Conservation (phyloP, 371 early-diverging fungal species). For the Rhizopus stolonifer region DNA sequence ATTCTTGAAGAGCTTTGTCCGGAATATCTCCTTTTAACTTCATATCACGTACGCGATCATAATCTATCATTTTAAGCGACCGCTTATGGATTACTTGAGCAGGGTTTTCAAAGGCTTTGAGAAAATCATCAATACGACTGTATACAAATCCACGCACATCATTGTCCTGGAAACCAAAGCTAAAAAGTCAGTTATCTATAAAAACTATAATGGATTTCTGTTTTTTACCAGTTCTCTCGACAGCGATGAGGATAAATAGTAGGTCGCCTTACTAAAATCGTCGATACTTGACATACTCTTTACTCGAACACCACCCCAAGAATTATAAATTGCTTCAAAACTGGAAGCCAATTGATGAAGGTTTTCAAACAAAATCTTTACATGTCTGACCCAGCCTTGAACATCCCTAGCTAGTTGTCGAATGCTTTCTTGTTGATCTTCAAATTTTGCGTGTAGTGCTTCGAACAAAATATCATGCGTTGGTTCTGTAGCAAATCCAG, state of each 20-base stretch:
- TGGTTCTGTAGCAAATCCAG: conserved; percentile 37
- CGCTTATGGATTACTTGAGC: conserved; percentile 76
- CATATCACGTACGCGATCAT: conserved; percentile 63
- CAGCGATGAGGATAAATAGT: conserved; percentile 25
- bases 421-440: conserved; percentile 54
- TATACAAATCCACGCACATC: conserved; percentile 45
- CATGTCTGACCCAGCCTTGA: conserved; percentile 56
- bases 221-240: conserved; percentile 40
- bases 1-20: conserved; percentile 67
- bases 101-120: conserved; percentile 68
- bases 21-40: conserved; percentile 60
- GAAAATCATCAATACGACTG: conserved; percentile 58
- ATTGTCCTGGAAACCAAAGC: no score
- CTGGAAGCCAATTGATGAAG: conserved; percentile 56
- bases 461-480: conserved; percentile 64
- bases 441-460: conserved; percentile 59
- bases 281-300: conserved; percentile 32
- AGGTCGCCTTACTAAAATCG: conserved; percentile 31
- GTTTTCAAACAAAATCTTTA: conserved; percentile 57
- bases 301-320: conserved; percentile 44
- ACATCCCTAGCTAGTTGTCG: conserved; percentile 55
- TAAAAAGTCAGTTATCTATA: no score
- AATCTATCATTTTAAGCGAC: conserved; percentile 73
- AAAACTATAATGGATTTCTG: no score
- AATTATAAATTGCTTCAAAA: conserved; percentile 60